Percentiles rank a stretch among this genome's conserved stretches.
Conservation (phyloP, 139 green algal species). For the Tetraselmis striata region DNA sequence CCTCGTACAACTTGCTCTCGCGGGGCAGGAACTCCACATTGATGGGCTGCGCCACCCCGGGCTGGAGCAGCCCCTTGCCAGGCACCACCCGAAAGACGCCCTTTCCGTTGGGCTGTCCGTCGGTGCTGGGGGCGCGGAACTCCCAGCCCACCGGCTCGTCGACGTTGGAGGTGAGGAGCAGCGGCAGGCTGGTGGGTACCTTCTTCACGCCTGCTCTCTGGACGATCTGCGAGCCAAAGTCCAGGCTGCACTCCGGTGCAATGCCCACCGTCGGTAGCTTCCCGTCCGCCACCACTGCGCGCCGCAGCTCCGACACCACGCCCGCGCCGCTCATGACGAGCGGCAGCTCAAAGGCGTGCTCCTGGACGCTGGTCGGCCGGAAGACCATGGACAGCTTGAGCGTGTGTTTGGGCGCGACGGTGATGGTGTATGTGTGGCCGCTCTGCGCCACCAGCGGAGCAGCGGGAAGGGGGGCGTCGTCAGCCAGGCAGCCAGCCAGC, state of each 20-base stretch:
- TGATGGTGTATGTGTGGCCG: conserved; percentile 33
- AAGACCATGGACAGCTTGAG: conserved; percentile 35
- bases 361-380: conserved; percentile 14
- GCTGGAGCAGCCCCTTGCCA: background rate
- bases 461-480: too few species aligned
- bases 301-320: background rate
- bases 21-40: background rate
- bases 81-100: background rate
- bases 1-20: background rate
- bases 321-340: background rate
- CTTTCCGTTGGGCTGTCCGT: background rate
- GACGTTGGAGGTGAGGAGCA: background rate
- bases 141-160: background rate
- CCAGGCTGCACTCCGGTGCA: background rate
- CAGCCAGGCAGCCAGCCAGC: too few species aligned
- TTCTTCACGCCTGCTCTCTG: background rate
- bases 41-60: background rate
- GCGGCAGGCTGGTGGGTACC: background rate
- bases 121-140: background rate
- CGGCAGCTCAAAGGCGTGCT: background rate
- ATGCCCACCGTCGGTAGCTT: background rate
- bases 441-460: too few species aligned
- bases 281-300: background rate
- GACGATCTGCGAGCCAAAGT: background rate
- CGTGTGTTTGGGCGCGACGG: conserved; percentile 18